Conservation (phyloP, 257 asterid species). For the Solanum sitiens region DNA sequence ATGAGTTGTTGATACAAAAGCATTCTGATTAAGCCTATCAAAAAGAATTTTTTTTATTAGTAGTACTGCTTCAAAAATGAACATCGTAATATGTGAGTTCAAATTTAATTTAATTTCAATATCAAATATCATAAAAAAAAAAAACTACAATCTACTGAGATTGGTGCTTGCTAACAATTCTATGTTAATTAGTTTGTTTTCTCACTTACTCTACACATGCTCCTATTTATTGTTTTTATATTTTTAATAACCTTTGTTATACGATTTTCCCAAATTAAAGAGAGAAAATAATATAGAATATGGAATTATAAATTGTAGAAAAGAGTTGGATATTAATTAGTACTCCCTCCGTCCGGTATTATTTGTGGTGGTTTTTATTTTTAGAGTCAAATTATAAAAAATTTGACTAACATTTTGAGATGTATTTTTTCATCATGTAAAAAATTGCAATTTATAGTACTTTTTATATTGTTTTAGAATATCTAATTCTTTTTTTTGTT, state of each 20-base stretch:
- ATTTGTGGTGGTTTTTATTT: too few relatives aligned
- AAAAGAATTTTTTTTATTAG: too few relatives aligned
- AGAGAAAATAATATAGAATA: background rate
- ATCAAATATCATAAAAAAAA: too few relatives aligned
- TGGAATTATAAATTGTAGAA: background rate
- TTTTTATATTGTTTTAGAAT: too few relatives aligned
- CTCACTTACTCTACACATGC: background rate
- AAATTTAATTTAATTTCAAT: rapidly evolving
- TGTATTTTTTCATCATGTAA: too few relatives aligned
- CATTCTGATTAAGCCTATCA: too few relatives aligned
- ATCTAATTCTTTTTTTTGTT: too few relatives aligned
- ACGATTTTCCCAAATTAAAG: background rate
- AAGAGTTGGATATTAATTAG: background rate
- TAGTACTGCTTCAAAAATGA: background rate
- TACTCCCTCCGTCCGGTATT: too few relatives aligned
- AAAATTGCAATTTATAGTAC: too few relatives aligned
- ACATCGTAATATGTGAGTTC: rapidly evolving
- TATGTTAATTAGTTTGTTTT: background rate
- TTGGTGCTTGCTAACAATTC: background rate
- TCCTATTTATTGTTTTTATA: background rate
- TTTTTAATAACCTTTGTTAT: background rate
- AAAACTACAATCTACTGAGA: background rate
- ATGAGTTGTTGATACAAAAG: background rate
- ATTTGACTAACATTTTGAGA: too few relatives aligned
- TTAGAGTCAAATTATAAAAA: too few relatives aligned